Evolutionary conservation across 1,139 yeast species (phyloP).

Genomic region (Yamadazyma conglobata): DNA sequence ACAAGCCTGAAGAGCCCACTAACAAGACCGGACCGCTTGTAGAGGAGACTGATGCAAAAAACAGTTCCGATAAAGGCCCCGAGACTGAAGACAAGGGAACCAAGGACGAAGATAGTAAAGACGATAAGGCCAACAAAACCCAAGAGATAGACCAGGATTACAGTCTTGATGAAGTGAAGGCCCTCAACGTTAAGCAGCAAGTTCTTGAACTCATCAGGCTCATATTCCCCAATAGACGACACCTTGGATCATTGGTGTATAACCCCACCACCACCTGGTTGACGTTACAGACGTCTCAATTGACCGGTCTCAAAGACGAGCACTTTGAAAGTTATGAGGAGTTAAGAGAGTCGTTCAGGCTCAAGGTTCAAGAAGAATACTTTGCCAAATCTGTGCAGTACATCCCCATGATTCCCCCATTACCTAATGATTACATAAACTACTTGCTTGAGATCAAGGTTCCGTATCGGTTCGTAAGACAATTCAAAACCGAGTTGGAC

Average conservation of each 20-base stretch:
- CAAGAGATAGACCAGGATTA: not conserved
- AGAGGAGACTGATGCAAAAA: too few relatives aligned
- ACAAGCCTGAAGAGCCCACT: not conserved
- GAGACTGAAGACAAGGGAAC: slow-evolving; percentile 1
- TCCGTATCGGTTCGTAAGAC: slow-evolving; percentile 42
- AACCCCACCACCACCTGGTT: slow-evolving; percentile 52
- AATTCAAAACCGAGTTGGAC: slow-evolving; percentile 26
- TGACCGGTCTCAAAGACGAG: slow-evolving; percentile 36
- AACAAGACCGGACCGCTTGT: too few relatives aligned
- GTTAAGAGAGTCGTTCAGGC: slow-evolving; percentile 24
- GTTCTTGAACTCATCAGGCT: slow-evolving; percentile 44
- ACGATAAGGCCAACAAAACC: slow-evolving; percentile 2
- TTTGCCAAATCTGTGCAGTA: slow-evolving; percentile 19
- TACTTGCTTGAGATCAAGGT: slow-evolving; percentile 60
- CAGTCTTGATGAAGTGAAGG: slow-evolving; percentile 3
- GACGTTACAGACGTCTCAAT: slow-evolving; percentile 33
- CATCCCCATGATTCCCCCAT: slow-evolving; percentile 44
- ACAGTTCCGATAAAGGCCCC: too few relatives aligned
- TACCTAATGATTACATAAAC: slow-evolving; percentile 54
- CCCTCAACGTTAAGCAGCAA: slow-evolving; percentile 19
- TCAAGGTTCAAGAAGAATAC: slow-evolving; percentile 21
- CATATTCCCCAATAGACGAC: slow-evolving; percentile 45
- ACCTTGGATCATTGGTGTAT: slow-evolving; percentile 62
- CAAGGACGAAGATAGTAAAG: slow-evolving; percentile 1
- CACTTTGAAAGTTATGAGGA: slow-evolving; percentile 31